Base-by-base conservation (phyloP, 2,329 filamentous ascomycete genomes). In the Endoconidiophora polonica region DNA sequence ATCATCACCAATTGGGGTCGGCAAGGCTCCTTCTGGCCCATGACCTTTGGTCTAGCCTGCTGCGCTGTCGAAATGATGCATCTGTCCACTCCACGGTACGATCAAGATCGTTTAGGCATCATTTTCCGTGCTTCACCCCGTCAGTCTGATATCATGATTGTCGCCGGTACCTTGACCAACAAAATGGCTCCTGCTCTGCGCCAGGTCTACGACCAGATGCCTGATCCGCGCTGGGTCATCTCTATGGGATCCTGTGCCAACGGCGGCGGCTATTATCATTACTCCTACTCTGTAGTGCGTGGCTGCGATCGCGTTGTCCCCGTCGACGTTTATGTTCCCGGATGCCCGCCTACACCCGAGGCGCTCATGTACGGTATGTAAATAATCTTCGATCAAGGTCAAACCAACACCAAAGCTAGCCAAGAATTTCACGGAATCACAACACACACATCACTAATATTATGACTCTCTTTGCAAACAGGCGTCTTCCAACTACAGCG, bases 181-280 rank as follows among this genome's bases (percentile, higher is more conserved):
- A 94, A 94, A 72, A 94, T 94, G 87, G 86, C 86, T 1, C 86
- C 87, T 2, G 87, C 87, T 33, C 70, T 94, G 61, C 75, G 87
- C 65, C 85, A 91, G 68, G 82, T 93, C 55, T 94, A 94, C 69
- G 87, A 94, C 65, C 87, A 94, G 71, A 94, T 94, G 86, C 86
- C 86, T 26, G 86, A 94, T 29, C 86, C 86, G 16, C 75, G 83
- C 61, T 94, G 86, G 86, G 86, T 90, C 58, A 65, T 77, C 59
- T 84, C 79, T 58, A 90, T 90, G 84, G 84, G 84, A 10, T 84
- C 79, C 60, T 90, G 84, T 64, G 84, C 84, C 54, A 88, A 88
- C 65, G 84, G 84, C 47, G 84, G 84, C 54, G 84, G 84, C 49
- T 90, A 90, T 68, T 88, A 90, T 64, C 84, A 90, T 66, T 88